These are phyloP conservation scores for Apiospora pterosperma DNA, from an alignment of 2,329 filamentous ascomycete genomes.

Conservation along the genomic window DNA sequence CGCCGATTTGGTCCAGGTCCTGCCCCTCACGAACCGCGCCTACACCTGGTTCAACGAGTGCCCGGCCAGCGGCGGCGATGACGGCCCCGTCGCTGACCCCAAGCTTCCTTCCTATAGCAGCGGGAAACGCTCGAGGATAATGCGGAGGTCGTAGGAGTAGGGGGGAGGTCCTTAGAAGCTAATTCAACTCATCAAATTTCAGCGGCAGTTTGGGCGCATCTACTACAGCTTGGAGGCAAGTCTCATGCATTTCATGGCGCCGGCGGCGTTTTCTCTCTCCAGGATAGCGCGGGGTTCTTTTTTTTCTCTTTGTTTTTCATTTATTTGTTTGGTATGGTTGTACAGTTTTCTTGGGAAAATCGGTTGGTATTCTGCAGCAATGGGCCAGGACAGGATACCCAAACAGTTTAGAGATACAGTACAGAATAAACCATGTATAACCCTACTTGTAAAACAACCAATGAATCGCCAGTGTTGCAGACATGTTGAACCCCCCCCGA, in stretches of 20 bases:
- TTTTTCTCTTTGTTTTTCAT: neutral
- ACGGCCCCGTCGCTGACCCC: neutral
- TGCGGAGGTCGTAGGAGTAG: neutral
- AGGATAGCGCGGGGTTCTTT: no score
- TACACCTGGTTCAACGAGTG: constrained; percentile 6
- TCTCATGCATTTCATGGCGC: neutral
- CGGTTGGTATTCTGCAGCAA: neutral
- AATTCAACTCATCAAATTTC: neutral
- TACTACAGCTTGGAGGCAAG: no score
- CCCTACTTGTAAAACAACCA: no score
- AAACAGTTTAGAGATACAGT: no score
- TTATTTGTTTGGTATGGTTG: neutral
- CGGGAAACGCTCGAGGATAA: neutral
- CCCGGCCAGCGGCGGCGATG: neutral
- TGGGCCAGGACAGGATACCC: neutral
- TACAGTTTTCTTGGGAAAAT: no score
- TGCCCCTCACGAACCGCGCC: neutral
- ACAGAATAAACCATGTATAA: no score
- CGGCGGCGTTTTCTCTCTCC: no score
- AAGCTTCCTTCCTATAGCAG: neutral
- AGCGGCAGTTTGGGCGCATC: no score
- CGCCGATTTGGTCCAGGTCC: constrained; percentile 1
- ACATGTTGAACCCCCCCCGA: no score
- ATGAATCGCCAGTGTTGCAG: no score
- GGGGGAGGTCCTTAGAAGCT: neutral